Evolutionary conservation across 208 protist genomes (phyloP), one percentile per base, ranked within the genome.

Genomic region (Leishmania guyanensis): DNA sequence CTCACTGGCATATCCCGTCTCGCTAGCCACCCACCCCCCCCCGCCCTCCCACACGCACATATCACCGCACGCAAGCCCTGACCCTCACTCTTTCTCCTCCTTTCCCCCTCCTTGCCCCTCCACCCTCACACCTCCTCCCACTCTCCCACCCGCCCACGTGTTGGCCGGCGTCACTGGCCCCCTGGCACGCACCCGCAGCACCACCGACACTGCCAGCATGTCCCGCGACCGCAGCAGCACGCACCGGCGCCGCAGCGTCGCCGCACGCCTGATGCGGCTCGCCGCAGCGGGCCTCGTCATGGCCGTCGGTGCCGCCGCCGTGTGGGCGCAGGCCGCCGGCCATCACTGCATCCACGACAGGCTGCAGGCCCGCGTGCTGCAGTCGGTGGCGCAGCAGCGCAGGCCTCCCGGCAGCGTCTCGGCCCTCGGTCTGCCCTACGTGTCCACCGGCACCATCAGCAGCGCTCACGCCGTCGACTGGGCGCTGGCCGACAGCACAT

Each of bases 401-500:
- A 48, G 2, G 84, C 78, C 46, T 69, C 58, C 51, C 54, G 6
- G 5, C 62, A 48, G 6, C 1, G 20, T 83, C 48, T 83, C 79
- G 5, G 6, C 29, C 8, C 17, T 51, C 1, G 79, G 79, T 26
- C 73, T 83, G 60, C 79, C 73, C 8, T 68, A 62, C 72, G 79
- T 82, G 5, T 5, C 65, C n/a, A 50, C n/a, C 17, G 54, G 1
- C 43, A 0, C 46, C 29, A 26, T 2, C 26, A 22, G 6, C 39
- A n/a, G 12, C 4, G 46, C 4, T 43, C 6, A 48, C 29, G 64
- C 22, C 10, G 29, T 39, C 16, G 58, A 26, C 48, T 91, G 78
- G 78, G 50, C 5, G 4, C 4, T 22, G 58, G 74, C 75, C 60
- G 73, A 5, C 82, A 93, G 54, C 88, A 84, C 84, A 86, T 91